These are phyloP conservation scores for Tirmania nivea DNA, from an alignment of 495 filamentous ascomycete genomes.

Conservation along the genomic window DNA sequence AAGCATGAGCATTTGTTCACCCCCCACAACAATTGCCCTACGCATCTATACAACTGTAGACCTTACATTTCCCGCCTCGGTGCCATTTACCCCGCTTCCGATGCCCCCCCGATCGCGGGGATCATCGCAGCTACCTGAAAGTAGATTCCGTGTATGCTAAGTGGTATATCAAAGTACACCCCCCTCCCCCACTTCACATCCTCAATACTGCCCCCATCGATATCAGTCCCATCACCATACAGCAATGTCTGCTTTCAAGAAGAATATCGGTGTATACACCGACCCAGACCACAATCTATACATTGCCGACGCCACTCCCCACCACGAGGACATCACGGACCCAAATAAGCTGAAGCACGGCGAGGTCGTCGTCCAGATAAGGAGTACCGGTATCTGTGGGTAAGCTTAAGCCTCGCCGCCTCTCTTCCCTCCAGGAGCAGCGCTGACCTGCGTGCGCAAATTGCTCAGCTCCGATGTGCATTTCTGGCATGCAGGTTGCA, in stretches of 20 bases:
- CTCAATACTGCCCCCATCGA: too few species aligned
- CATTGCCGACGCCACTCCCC: conserved; percentile 54
- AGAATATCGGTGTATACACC: conserved; percentile 89
- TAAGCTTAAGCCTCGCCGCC: conserved; percentile 28
- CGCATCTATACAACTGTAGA: too few species aligned
- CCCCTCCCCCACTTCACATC: too few species aligned
- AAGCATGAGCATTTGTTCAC: too few species aligned
- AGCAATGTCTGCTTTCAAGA: conserved; percentile 25
- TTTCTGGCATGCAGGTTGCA: conserved; percentile 86
- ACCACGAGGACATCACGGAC: conserved; percentile 32
- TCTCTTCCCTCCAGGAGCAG: conserved; percentile 11
- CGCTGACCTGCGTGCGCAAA: conserved; percentile 7
- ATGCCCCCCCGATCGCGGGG: too few species aligned
- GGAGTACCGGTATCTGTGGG: conserved; percentile 79
- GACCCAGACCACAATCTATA: conserved; percentile 82
- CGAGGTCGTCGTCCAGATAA: conserved; percentile 63
- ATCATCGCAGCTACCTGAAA: too few species aligned
- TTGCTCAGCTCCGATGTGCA: conserved; percentile 53
- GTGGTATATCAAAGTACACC: too few species aligned
- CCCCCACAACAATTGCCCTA: too few species aligned
- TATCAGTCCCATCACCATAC: too few species aligned
- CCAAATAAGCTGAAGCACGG: conserved; percentile 44
- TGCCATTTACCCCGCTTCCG: too few species aligned
- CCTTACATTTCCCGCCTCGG: too few species aligned
- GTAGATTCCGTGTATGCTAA: too few species aligned